Percentiles rank a stretch among this genome's conserved stretches.
Evolutionary conservation across 2,329 filamentous ascomycete genomes (phyloP).

Genomic region (Cyphellophora europaea): DNA sequence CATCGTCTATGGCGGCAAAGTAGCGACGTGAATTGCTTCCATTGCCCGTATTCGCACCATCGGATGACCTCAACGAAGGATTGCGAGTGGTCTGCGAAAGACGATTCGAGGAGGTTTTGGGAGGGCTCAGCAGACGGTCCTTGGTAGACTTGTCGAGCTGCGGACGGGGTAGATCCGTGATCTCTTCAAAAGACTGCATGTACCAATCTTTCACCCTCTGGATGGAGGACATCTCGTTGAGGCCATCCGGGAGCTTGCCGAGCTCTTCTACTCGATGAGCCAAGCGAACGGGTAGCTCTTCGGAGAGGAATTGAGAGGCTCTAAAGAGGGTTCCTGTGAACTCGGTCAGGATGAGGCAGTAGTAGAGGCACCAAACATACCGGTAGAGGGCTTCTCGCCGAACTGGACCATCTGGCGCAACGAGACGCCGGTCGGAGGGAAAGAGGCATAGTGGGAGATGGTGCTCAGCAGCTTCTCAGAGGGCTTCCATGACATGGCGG

Average conservation of each 20-base stretch:
- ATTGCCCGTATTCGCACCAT: conserved; percentile 43
- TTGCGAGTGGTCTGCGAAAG: conserved; percentile 80
- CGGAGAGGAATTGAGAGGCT: conserved; percentile 94
- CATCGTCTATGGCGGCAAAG: conserved; percentile 85
- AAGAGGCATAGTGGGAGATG: conserved; percentile 94
- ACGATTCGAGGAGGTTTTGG: conserved; percentile 47
- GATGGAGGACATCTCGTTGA: conserved; percentile 97
- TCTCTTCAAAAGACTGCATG: conserved; percentile 99
- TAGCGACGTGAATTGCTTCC: conserved; percentile 58
- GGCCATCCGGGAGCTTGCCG: conserved; percentile 80
- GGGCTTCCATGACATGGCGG: conserved; percentile 85
- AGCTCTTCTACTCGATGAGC: conserved; percentile 96
- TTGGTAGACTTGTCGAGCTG: conserved; percentile 65
- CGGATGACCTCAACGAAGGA: conserved; percentile 68
- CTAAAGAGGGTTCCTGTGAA: conserved; percentile 86
- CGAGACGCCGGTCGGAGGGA: conserved; percentile 92
- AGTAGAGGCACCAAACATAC: conserved; percentile 39
- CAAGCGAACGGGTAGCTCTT: conserved; percentile 92
- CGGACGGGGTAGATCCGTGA: conserved; percentile 76
- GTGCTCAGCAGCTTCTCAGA: conserved; percentile 87
- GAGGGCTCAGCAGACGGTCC: conserved; percentile 57
- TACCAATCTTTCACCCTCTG: conserved; percentile 96
- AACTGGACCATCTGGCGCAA: conserved; percentile 99
- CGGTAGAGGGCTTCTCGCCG: conserved; percentile 83
- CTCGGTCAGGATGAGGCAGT: conserved; percentile 2